Evolutionary conservation across 2,329 filamentous ascomycete species (phyloP), one percentile per base, ranked within the genome.

Genomic region (Exophiala sideris): DNA sequence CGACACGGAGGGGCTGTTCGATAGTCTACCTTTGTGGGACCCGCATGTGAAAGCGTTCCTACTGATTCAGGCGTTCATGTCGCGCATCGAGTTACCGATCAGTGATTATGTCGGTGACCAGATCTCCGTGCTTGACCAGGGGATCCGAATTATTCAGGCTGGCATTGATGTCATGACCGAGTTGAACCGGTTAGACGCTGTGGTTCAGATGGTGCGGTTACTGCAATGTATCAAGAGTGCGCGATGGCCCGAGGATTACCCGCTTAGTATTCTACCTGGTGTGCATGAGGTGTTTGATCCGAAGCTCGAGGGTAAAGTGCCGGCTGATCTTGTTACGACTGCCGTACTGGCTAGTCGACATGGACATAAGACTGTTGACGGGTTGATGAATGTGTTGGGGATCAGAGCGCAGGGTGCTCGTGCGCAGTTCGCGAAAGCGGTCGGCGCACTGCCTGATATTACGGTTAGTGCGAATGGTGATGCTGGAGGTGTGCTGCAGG

Each of bases 81-180:
- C 88, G 16, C 87, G 92, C 53, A 87, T 97, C 62, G 85, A 92
- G 50, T 83, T 99, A 3, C 95, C 95, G 3, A 96, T 99, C 54
- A 87, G 89, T 0, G 94, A 99, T 78, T 99, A 99, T 67, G 91
- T 99, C 2, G 94, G 94, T 64, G 94, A 99, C 71, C 89, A 95
- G 72, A 86, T 79, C 52, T 83, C 79, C 49, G 94, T 99, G 2
- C 80, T 99, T 1, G 94, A 99, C 70, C 94, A 99, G 70, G 89
- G 90, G 5, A 94, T 99, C 55, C 94, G 94, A 82, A 94, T 99
- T 69, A 86, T 96, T 33, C 94, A 99, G 71, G 95, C 94, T 1
- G 88, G 87, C 5, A 92, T 99, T 65, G 95, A 99, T 68, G 87
- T 96, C 8, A 80, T 97, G 54, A 89, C 92, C 0, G 95, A 99